Evolutionary conservation across 768 basidiomycete genomes (phyloP).

Genomic region (Naganishia friedmannii): DNA sequence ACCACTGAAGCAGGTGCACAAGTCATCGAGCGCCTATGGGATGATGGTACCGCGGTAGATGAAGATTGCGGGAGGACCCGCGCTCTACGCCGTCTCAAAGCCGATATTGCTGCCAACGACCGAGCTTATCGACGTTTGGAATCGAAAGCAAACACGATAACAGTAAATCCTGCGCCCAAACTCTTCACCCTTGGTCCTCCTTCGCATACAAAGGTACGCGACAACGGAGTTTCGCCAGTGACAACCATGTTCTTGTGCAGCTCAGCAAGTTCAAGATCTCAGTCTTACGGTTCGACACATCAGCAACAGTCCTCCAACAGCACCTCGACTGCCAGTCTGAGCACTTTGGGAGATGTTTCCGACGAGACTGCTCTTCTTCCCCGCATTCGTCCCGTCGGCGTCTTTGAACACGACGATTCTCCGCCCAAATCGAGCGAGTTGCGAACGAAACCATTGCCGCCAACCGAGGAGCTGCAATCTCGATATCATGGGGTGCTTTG

Average conservation of each 20-base stretch:
- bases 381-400: not conserved
- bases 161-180: not conserved
- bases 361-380: not conserved
- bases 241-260: conserved; percentile 4
- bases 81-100: conserved; percentile 25
- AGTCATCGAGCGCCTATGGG: conserved; percentile 13
- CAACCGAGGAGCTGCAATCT: not conserved
- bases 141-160: not conserved
- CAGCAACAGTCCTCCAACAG: not conserved
- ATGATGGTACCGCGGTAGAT: not conserved
- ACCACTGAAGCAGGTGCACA: not conserved
- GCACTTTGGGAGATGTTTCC: not conserved
- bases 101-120: conserved; percentile 26
- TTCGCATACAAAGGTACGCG: not conserved
- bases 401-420: not conserved
- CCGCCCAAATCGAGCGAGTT: not conserved
- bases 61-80: not conserved
- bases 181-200: conserved; percentile 10
- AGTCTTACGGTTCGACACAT: conserved; percentile 4
- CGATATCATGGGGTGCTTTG: not conserved
- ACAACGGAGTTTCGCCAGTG: not conserved
- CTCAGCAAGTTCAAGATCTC: conserved; percentile 2
- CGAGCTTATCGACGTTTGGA: conserved; percentile 8
- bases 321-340: conserved; percentile 11
- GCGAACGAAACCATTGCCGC: not conserved